A percentile compares a stretch with the other conserved stretches of the same genome.
phyloP scores from a whole-genome alignment of 306 rosid genomes.

The Dicorynia guianensis region DNA sequence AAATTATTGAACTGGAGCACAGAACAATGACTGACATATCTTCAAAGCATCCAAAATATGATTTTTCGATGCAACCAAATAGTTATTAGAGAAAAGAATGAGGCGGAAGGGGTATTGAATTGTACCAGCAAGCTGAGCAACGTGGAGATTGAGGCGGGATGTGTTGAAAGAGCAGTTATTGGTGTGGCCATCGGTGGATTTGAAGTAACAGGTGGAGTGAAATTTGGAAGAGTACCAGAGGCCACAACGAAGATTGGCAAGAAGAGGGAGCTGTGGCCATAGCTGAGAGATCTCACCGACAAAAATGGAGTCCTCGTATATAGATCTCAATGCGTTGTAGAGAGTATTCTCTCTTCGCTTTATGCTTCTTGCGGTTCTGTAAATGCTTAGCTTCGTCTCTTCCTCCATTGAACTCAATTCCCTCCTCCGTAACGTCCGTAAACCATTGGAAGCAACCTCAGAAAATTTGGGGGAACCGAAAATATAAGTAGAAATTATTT shows the following conservation, averaged over 20 bases:
- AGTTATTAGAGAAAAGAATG: background rate
- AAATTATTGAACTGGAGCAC: background rate
- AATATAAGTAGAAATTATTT: too few species aligned
- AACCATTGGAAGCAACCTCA: too few species aligned
- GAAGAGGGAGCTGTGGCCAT: slow-evolving; percentile 93
- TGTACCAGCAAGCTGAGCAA: slow-evolving; percentile 80
- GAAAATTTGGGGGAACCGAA: too few species aligned
- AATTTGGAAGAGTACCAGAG: slow-evolving; percentile 81
- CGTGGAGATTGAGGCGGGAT: slow-evolving; percentile 88
- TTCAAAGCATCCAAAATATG: too few species aligned
- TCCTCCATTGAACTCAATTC: slow-evolving; percentile 48
- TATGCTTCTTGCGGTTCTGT: slow-evolving; percentile 76
- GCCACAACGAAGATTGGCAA: slow-evolving; percentile 91
- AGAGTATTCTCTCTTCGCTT: slow-evolving; percentile 73
- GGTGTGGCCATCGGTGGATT: slow-evolving; percentile 96
- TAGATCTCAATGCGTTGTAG: slow-evolving; percentile 85
- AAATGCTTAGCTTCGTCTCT: slow-evolving; percentile 61
- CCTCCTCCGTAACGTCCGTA: too few species aligned
- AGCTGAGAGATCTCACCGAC: slow-evolving; percentile 73
- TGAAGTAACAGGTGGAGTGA: slow-evolving; percentile 86
- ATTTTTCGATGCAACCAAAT: background rate
- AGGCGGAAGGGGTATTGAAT: background rate
- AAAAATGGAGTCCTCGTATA: slow-evolving; percentile 81
- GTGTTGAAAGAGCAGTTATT: slow-evolving; percentile 86
- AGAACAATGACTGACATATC: background rate